Percentiles rank a stretch among this genome's conserved stretches.
phyloP scores from a whole-genome alignment of 495 filamentous ascomycete species.

The Aspergillus incahuasiensis region DNA sequence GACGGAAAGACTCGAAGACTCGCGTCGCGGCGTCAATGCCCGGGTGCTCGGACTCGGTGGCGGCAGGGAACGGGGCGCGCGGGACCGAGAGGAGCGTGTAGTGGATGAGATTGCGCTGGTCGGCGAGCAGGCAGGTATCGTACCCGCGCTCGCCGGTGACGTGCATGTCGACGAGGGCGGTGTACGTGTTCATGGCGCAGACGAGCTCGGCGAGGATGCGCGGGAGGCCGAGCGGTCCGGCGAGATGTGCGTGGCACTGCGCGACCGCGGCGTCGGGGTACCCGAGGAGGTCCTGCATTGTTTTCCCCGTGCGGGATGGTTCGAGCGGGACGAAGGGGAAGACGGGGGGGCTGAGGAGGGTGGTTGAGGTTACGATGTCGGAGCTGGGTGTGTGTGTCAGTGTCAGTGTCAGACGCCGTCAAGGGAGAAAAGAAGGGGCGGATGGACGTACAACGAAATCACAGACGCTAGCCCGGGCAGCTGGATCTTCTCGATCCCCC shows the following conservation, averaged over 20 bases:
- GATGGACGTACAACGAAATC: conserved; percentile 38
- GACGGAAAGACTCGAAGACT: conserved; percentile 38
- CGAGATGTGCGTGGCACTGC: conserved; percentile 22
- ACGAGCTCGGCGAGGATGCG: conserved; percentile 28
- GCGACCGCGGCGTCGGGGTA: conserved; percentile 24
- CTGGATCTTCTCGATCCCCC: conserved; percentile 31
- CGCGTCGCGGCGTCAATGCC: too few relatives aligned
- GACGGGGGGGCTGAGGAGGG: conserved; percentile 24
- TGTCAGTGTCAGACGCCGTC: too few relatives aligned
- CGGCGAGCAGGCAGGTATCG: conserved; percentile 28
- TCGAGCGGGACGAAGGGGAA: conserved; percentile 35
- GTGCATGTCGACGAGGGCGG: conserved; percentile 22
- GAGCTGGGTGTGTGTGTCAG: too few relatives aligned
- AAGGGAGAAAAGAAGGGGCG: too few relatives aligned
- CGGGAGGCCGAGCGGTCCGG: conserved; percentile 30
- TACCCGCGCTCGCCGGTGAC: neutral
- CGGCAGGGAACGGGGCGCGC: conserved; percentile 18
- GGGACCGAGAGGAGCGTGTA: conserved; percentile 28
- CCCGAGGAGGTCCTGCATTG: conserved; percentile 27
- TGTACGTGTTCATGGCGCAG: conserved; percentile 29
- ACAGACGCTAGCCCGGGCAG: conserved; percentile 29
- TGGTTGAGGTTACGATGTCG: conserved; percentile 31
- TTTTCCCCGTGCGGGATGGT: conserved; percentile 14
- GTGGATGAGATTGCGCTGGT: conserved; percentile 37
- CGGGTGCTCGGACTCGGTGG: conserved; percentile 10